Evolutionary conservation across 768 basidiomycete species (phyloP), one percentile per base, ranked within the genome.

Genomic region (Hypsizygus marmoreus): DNA sequence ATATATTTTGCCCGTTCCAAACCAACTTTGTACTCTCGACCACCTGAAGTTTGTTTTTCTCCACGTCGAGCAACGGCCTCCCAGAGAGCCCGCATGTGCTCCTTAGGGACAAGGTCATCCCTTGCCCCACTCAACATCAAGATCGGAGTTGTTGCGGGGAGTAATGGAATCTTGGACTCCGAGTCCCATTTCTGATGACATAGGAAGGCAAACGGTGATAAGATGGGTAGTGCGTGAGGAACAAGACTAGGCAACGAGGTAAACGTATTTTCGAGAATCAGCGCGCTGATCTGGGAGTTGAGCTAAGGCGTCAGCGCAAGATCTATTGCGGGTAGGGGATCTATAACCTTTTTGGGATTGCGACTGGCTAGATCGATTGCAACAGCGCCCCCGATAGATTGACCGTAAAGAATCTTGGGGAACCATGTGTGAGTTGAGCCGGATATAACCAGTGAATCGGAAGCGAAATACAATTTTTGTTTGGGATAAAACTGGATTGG

Each of bases 211-310:
- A 93, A 74, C 3, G 84, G 86, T 0, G 79, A 73, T 23, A 94
- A 75, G 24, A 79, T 61, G 5, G 94, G 94, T 25, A 97, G 70
- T 12, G 86, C 80, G 49, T 81, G 72, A 0, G 91, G 94, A n/a
- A 97, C 81, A 12, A 95, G 79, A 40, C 75, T 77, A 4, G 86
- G 86, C 22, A 97, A 77, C 31, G 88, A 91, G 25, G 87, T 81
- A 65, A 97, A 97, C 0, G 95, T 95, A 63, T 97, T 98, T 71
- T 97, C 95, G 47, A 97, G 75, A 45, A 97, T 79, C 12, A 97
- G 74, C 1, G 86, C 94, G 13, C 71, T 46, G 45, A 95, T 82
- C 87, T 91, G 51, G 20, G 31, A 20, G 29, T n/a, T n/a, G n/a
- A 12, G 14, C 23, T 31, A 9, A 30, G 43, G 19, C 11, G 26